phyloP scores from a whole-genome alignment of 441 rosid species.

The Jatropha multifida region DNA sequence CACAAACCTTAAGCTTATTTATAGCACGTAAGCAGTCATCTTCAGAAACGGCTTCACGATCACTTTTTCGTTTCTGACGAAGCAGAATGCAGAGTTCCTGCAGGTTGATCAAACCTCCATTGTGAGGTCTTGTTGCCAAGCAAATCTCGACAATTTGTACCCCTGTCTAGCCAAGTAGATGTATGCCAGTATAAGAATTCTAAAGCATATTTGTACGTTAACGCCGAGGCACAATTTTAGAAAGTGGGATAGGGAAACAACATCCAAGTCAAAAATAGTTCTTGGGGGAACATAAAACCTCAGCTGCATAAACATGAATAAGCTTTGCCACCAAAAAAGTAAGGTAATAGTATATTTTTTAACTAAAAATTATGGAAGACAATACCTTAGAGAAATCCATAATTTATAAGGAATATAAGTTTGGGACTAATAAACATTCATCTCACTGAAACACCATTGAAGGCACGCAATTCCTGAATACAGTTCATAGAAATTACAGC shows the following conservation, averaged over 20 bases:
- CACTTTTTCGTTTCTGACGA: slow-evolving; percentile 65
- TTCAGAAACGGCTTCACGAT: slow-evolving; percentile 85
- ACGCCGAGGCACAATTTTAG: not conserved
- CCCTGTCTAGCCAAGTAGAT: slow-evolving; percentile 53
- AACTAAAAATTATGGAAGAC: not conserved
- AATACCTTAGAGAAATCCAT: not conserved
- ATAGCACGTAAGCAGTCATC: slow-evolving; percentile 97
- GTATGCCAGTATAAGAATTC: slow-evolving; percentile 25
- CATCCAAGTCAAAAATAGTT: not conserved
- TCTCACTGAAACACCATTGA: not conserved
- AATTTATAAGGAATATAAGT: not conserved
- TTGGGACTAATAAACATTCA: not conserved
- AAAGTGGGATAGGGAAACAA: no score
- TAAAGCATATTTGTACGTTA: not conserved
- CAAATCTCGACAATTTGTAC: slow-evolving; percentile 95
- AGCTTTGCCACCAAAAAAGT: not conserved
- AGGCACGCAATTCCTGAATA: not conserved
- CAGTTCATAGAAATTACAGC: not conserved
- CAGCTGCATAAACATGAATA: not conserved
- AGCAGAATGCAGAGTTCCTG: slow-evolving; percentile 81
- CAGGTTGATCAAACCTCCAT: slow-evolving; percentile 87
- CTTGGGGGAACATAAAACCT: not conserved
- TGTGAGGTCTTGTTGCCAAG: slow-evolving; percentile 81
- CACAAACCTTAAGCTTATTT: slow-evolving; percentile 78
- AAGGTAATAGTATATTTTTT: not conserved